These are phyloP conservation scores for maize (Zea mays) DNA, from an alignment of 176 grass and related monocot species.

Conservation along the genomic window Zm-B73-REFERENCE-NAM-5.0 NC_050100.1:214484501-214485000, in stretches of 20 bases:
- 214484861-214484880: background rate
- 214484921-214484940: no score
- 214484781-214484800: background rate
- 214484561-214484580: constrained; percentile 31
- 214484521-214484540: constrained; percentile 28
- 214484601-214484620: constrained; percentile 38
- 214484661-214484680: constrained; percentile 46
- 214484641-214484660: constrained; percentile 47
- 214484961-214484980: no score
- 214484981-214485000: no score
- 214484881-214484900: no score
- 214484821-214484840: background rate
- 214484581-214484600: constrained; percentile 6
- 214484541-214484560: constrained; percentile 35
- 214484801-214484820: background rate
- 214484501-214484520: constrained; percentile 42
- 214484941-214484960: no score
- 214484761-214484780: background rate
- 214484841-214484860: no score
- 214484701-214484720: constrained; percentile 39
- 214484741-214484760: constrained; percentile 3
- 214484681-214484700: constrained; percentile 35
- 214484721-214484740: constrained; percentile 35
- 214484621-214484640: constrained; percentile 50
- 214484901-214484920: no score